A percentile compares a stretch with the other conserved stretches of the same genome.
phyloP scores from a whole-genome alignment of 2,329 filamentous ascomycete genomes.

The Zymoseptoria passerinii region DNA sequence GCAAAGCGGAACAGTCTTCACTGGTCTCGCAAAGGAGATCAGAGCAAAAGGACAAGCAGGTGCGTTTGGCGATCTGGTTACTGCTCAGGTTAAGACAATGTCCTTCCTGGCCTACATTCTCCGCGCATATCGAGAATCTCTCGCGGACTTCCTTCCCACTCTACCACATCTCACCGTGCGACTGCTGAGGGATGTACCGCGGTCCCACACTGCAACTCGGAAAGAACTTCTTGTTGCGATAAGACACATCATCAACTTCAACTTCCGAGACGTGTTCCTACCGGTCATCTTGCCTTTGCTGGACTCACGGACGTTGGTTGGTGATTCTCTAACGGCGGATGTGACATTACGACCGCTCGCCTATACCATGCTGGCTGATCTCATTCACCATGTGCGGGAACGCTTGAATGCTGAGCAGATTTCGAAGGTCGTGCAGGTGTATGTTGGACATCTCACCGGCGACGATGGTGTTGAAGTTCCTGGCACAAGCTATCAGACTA shows the following conservation, averaged over 20 bases:
- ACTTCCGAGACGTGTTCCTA: conserved; percentile 90
- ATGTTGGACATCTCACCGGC: conserved; percentile 91
- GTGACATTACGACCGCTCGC: conserved; percentile 92
- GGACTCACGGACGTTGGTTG: conserved; percentile 88
- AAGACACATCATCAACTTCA: conserved; percentile 97
- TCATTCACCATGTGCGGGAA: conserved; percentile 94
- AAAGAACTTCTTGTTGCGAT: conserved; percentile 96
- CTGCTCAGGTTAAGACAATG: conserved; percentile 98
- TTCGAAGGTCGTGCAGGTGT: conserved; percentile 89
- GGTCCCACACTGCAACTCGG: conserved; percentile 84
- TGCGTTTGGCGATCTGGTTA: conserved; percentile 96
- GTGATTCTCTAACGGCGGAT: conserved; percentile 91
- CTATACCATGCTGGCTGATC: conserved; percentile 95
- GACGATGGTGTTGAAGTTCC: conserved; percentile 58
- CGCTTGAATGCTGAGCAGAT: conserved; percentile 85
- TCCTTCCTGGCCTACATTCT: conserved; percentile 93
- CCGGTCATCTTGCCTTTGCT: conserved; percentile 90
- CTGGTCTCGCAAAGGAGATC: conserved; percentile 85
- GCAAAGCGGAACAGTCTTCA: conserved; percentile 72
- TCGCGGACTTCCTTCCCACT: conserved; percentile 77
- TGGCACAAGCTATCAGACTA: conserved; percentile 97
- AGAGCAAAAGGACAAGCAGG: conserved; percentile 61
- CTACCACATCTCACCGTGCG: conserved; percentile 86
- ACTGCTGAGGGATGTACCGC: conserved; percentile 82
- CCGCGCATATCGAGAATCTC: conserved; percentile 74